Percentiles rank a stretch among this genome's conserved stretches.
phyloP scores from a whole-genome alignment of 768 basidiomycete species.

The Pisolithus albus region DNA sequence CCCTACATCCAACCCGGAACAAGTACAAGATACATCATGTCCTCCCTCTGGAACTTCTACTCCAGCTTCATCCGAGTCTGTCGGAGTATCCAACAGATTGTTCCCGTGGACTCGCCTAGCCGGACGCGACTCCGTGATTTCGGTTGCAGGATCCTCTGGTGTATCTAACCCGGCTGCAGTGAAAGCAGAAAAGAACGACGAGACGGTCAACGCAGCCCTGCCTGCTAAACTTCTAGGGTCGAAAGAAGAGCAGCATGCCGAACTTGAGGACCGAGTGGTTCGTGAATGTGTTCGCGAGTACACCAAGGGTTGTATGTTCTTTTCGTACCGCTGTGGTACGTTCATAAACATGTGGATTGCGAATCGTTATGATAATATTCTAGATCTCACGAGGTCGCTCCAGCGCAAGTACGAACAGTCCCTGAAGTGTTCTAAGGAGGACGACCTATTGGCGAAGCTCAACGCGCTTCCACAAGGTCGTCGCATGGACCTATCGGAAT shows the following conservation, averaged over 20 bases:
- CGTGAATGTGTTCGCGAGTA: constrained; percentile 73
- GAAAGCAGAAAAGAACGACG: constrained; percentile 36
- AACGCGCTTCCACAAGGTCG: constrained; percentile 39
- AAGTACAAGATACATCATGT: constrained; percentile 11
- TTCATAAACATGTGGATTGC: neutral
- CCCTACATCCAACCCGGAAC: constrained; percentile 19
- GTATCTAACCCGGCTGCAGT: constrained; percentile 37
- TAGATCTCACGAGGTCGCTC: constrained; percentile 78
- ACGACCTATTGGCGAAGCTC: constrained; percentile 54
- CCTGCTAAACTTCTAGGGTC: constrained; percentile 52
- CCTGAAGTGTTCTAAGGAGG: constrained; percentile 49
- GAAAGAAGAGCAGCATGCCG: constrained; percentile 58
- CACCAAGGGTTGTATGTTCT: constrained; percentile 85
- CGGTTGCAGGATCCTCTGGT: constrained; percentile 5
- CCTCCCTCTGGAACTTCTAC: constrained; percentile 48
- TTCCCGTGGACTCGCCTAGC: constrained; percentile 72
- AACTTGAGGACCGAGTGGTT: constrained; percentile 80
- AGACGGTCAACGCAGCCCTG: constrained; percentile 52
- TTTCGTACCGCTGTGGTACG: constrained; percentile 78
- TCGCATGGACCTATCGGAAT: constrained; percentile 20
- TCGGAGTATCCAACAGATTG: constrained; percentile 54
- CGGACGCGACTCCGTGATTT: constrained; percentile 31
- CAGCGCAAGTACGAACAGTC: constrained; percentile 72
- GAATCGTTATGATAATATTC: neutral
- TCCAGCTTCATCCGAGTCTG: constrained; percentile 46